Base-by-base conservation (phyloP, 1,139 yeast species). In the Geotrichum macrosporum region DNA sequence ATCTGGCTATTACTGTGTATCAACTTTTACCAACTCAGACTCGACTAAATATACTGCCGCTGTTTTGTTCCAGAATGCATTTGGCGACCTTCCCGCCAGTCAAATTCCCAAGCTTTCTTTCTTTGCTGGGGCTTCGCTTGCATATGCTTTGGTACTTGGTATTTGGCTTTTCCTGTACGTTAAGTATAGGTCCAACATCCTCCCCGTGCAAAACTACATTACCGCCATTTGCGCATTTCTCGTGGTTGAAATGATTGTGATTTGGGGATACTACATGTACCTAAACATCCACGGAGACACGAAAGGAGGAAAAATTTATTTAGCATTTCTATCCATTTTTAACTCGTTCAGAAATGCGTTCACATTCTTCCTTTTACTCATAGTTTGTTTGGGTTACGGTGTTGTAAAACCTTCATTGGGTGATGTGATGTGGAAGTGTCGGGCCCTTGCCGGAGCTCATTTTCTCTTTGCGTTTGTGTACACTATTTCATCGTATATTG, bases 1-100 rank as follows among this genome's bases (percentile, higher is more conserved):
- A 48, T 86, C 97, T 1, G 97, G 97, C 2, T 92, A 84, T 65
- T 92, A 89, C 69, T 92, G 99, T 70, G 82, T 92, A 24, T 80
- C 88, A 1, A 83, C 94, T 0, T 78, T 71, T 56, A 72, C 80
- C 19, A 61, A 64, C 35, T 53, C 63, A 2, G 57, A 60, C 4
- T 63, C 63, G 30, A 61, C 71, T 30, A 69, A 74, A 37, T 92
- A 82, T 64, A 66, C 72, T 44, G 86, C 92, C 10, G 68, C 69
- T 20, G 81, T 84, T 35, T 80, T 81, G 59, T 92, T 86, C 68
- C 94, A 87, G 68, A 89, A 88, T 67, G 86, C 97, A 2, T 92
- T 76, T 67, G 98, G 98, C 47, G 78, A 85, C 53, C 72, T 92
- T 52, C 78, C 94, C 33, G 98, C 95, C 4, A 74, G 92, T 44